Conservation (phyloP, 805 yeast genomes). For the Candida broadrunensis region DNA sequence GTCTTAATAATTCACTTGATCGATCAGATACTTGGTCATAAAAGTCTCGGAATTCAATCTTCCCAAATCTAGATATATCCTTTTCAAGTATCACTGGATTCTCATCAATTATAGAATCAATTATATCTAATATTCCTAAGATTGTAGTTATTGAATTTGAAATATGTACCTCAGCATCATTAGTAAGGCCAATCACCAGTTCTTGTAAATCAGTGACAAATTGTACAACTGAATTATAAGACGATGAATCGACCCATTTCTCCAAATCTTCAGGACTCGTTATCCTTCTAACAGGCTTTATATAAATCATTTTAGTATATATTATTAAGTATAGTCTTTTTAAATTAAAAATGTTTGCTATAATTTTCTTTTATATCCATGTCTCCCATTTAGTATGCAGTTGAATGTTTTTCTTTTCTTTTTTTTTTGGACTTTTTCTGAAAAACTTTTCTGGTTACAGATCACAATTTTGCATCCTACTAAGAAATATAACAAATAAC, state of each 20-base stretch:
- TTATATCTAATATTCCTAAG: constrained; percentile 37
- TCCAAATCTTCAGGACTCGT: constrained; percentile 57
- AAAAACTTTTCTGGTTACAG: too few relatives aligned
- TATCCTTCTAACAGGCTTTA: constrained; percentile 38
- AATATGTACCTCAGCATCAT: constrained; percentile 39
- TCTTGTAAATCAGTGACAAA: constrained; percentile 60
- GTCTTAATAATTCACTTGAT: constrained; percentile 7
- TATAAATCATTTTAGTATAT: background rate
- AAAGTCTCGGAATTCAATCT: constrained; percentile 80
- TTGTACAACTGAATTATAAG: constrained; percentile 47
- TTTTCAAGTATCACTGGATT: constrained; percentile 71
- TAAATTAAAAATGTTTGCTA: too few relatives aligned
- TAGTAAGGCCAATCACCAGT: constrained; percentile 63
- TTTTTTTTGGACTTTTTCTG: too few relatives aligned
- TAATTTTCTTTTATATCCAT: too few relatives aligned
- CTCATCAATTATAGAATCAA: constrained; percentile 41
- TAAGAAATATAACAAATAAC: too few relatives aligned
- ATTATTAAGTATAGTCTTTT: too few relatives aligned
- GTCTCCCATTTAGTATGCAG: too few relatives aligned
- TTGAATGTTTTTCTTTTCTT: too few relatives aligned
- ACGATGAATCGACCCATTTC: constrained; percentile 52
- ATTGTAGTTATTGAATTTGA: constrained; percentile 33
- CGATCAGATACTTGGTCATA: constrained; percentile 56
- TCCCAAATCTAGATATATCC: constrained; percentile 78
- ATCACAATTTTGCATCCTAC: too few relatives aligned